A percentile compares a stretch with the other conserved stretches of the same genome.
Evolutionary conservation across 176 grass and related monocot species (phyloP).

Genomic region (Tillandsia leiboldiana): DNA sequence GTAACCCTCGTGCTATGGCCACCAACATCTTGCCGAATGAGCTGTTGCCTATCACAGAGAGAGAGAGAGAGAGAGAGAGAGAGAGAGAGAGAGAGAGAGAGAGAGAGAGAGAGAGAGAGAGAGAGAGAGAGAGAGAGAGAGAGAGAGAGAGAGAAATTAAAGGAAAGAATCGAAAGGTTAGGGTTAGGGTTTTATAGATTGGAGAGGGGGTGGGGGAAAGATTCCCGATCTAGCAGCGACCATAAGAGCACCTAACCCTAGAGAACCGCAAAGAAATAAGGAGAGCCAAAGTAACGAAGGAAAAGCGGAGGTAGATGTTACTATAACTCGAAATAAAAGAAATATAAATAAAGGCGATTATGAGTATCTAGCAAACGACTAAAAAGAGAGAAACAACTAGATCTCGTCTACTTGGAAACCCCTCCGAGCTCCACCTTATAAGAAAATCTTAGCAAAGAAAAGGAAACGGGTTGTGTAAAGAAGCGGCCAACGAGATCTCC

Average conservation of each 20-base stretch:
- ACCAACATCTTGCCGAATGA: neutral
- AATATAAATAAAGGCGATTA: neutral
- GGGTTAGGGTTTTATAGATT: conserved; percentile 11
- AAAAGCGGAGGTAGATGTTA: conserved; percentile 29
- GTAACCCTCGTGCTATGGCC: conserved; percentile 1
- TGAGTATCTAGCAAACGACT: neutral
- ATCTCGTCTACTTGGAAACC: conserved; percentile 1
- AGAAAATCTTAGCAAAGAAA: neutral
- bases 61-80: no score
- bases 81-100: no score
- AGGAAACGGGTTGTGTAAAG: neutral
- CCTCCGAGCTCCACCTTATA: neutral
- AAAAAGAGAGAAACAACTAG: conserved; percentile 14
- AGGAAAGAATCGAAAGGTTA: conserved; percentile 7
- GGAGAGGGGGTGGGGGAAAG: conserved; percentile 4
- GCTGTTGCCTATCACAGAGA: no score
- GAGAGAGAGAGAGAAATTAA: neutral
- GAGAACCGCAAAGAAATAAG: neutral
- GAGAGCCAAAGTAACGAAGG: conserved; percentile 1
- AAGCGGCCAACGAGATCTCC: neutral
- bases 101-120: neutral
- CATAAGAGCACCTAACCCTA: conserved; percentile 13
- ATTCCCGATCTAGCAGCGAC: conserved; percentile 9
- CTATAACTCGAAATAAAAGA: conserved; percentile 24
- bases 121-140: neutral